Evolutionary conservation across 352 stramenopile species (phyloP).

Genomic region (Hyaloperonospora arabidopsidis): DNA sequence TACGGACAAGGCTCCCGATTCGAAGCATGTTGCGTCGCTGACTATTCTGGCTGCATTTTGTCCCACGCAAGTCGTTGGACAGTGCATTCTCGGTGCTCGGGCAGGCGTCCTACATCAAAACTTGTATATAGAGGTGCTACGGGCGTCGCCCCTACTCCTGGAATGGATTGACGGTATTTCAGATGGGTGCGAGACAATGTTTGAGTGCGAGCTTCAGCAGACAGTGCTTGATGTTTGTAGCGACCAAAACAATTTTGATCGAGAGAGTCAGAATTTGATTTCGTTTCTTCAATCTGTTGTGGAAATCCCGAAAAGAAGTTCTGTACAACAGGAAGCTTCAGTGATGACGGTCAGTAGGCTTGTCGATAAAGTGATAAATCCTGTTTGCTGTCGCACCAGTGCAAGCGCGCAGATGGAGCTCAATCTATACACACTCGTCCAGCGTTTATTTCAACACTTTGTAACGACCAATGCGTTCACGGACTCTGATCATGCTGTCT

Average conservation of each 20-base stretch:
- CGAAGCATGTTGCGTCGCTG: constrained; percentile 14
- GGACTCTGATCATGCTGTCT: neutral
- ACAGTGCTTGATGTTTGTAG: constrained; percentile 19
- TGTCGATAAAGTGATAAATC: constrained; percentile 13
- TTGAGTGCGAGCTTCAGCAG: constrained; percentile 25
- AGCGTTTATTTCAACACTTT: constrained; percentile 14
- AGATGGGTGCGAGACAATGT: neutral
- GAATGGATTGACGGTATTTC: constrained; percentile 18
- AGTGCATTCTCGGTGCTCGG: constrained; percentile 21
- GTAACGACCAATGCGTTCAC: neutral
- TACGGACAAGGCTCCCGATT: constrained; percentile 13
- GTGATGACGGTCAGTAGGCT: constrained; percentile 12
- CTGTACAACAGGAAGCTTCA: neutral
- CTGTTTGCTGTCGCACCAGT: constrained; percentile 5
- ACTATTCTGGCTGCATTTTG: constrained; percentile 25
- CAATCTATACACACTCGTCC: constrained; percentile 16
- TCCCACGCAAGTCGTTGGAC: constrained; percentile 21
- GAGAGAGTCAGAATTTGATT: constrained; percentile 22
- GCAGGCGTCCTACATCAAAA: constrained; percentile 16
- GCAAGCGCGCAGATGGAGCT: constrained; percentile 3
- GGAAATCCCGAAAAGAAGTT: neutral
- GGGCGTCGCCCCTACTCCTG: constrained; percentile 24
- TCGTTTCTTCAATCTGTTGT: constrained; percentile 24
- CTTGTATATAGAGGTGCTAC: constrained; percentile 23
- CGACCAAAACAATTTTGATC: constrained; percentile 18